Evolutionary conservation across 1,284 basidiomycete species (phyloP).

Genomic region (Ustilago crameri): DNA sequence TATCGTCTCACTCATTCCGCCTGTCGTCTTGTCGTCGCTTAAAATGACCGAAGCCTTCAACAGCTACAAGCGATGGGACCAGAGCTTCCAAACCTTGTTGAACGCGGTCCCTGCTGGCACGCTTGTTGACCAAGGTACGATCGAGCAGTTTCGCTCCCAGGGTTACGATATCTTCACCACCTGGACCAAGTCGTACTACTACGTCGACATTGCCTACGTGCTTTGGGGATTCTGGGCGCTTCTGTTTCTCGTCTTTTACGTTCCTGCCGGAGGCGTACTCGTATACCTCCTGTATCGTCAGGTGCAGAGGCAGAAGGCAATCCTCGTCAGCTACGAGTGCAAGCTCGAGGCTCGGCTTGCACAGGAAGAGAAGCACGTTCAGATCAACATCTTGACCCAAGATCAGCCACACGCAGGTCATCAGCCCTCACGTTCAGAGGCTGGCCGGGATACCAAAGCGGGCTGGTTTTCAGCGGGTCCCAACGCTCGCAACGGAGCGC

Average conservation of each 20-base stretch:
- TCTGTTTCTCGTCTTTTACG: constrained; percentile 54
- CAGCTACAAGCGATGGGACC: constrained; percentile 28
- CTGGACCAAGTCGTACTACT: constrained; percentile 38
- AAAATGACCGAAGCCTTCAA: constrained; percentile 19
- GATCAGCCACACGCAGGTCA: constrained; percentile 7
- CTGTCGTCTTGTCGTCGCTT: constrained; percentile 22
- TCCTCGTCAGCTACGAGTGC: constrained; percentile 37
- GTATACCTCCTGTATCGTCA: constrained; percentile 43
- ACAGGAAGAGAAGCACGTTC: constrained; percentile 19
- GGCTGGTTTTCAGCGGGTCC: constrained; percentile 1
- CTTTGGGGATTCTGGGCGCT: constrained; percentile 56
- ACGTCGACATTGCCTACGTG: constrained; percentile 39
- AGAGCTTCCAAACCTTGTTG: constrained; percentile 9
- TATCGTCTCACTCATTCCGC: constrained; percentile 32
- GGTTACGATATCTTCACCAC: constrained; percentile 35
- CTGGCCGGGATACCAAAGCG: not conserved
- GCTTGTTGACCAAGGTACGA: constrained; percentile 10
- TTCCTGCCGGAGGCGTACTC: constrained; percentile 55
- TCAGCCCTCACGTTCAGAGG: not conserved
- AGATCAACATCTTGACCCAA: constrained; percentile 13
- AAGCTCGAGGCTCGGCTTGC: constrained; percentile 31
- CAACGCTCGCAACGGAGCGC: constrained; percentile 9
- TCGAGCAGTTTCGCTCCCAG: constrained; percentile 12
- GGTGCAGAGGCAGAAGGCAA: constrained; percentile 31
- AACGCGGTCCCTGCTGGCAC: not conserved